Conservation (phyloP, 176 grass and related monocot genomes). For the Aegilops umbellulata region DNA sequence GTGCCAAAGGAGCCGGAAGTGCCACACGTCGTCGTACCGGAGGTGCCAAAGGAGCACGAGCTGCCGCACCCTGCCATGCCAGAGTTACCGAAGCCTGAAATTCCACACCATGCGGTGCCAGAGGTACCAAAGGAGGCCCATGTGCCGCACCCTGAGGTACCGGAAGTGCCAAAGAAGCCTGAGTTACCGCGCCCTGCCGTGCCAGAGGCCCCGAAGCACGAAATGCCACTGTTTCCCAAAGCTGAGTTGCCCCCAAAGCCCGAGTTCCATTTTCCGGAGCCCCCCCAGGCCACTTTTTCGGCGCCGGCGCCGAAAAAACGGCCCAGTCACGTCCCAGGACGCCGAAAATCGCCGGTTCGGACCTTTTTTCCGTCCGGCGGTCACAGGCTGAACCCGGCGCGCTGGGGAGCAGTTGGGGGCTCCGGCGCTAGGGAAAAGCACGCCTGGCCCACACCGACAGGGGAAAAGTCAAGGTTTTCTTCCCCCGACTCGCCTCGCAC, state of each 20-base stretch:
- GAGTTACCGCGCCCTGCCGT: neutral
- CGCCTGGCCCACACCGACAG: too few relatives aligned
- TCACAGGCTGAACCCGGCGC: too few relatives aligned
- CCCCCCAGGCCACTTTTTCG: too few relatives aligned
- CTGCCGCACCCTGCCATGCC: neutral
- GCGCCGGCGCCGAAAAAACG: too few relatives aligned
- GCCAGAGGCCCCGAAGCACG: slow-evolving; percentile 1
- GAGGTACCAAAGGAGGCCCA: neutral
- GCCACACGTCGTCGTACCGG: neutral
- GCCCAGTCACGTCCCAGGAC: too few relatives aligned
- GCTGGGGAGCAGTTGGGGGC: too few relatives aligned
- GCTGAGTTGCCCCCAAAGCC: slow-evolving; percentile 17
- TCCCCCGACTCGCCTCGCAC: too few relatives aligned
- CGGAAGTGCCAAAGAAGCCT: neutral
- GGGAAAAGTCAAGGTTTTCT: too few relatives aligned
- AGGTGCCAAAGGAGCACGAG: neutral
- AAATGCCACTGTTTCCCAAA: neutral
- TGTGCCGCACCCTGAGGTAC: neutral
- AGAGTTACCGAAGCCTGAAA: neutral
- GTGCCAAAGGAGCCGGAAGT: neutral
- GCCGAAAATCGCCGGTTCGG: too few relatives aligned
- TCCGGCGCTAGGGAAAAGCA: too few relatives aligned
- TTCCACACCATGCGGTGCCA: neutral
- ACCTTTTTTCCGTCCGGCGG: too few relatives aligned
- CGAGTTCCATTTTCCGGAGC: slow-evolving; percentile 5